Evolutionary conservation across 805 yeast genomes (phyloP).

Genomic region (Pachysolen tannophilus): DNA sequence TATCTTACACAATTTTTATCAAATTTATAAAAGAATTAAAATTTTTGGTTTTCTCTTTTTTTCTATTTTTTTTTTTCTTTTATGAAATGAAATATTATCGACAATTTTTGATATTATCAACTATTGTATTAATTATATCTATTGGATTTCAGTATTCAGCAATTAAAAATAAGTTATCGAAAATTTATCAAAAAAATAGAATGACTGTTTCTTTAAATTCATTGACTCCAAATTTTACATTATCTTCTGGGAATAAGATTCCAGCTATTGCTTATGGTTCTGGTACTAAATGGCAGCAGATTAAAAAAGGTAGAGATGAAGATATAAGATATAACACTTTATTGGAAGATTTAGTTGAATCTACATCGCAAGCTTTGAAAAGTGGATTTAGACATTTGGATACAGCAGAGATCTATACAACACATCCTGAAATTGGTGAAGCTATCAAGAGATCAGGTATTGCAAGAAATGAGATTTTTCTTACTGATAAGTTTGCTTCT

Average conservation of each 20-base stretch:
- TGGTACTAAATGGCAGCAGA: conserved; percentile 50
- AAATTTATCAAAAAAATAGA: no score
- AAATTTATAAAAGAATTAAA: no score
- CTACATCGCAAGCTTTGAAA: conserved; percentile 37
- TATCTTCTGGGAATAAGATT: conserved; percentile 36
- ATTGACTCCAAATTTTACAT: conserved; percentile 17
- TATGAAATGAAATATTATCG: no score
- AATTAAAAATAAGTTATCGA: no score
- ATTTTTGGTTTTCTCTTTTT: no score
- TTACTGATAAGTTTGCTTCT: conserved; percentile 53
- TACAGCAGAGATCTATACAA: conserved; percentile 61
- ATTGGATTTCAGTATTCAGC: no score
- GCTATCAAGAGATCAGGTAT: conserved; percentile 38
- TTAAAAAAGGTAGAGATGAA: conserved; percentile 18
- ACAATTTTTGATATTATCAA: no score
- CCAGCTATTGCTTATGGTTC: conserved; percentile 48
- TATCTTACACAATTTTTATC: no score
- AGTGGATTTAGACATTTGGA: conserved; percentile 54
- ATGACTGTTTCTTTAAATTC: background rate
- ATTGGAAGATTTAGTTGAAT: conserved; percentile 34
- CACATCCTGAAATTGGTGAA: conserved; percentile 49
- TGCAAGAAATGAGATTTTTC: conserved; percentile 40
- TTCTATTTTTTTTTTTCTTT: no score
- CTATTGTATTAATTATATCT: no score
- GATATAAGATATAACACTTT: conserved; percentile 12